Base-by-base conservation (phyloP, 1,284 basidiomycete genomes). In the Volvariella surrecta region DNA sequence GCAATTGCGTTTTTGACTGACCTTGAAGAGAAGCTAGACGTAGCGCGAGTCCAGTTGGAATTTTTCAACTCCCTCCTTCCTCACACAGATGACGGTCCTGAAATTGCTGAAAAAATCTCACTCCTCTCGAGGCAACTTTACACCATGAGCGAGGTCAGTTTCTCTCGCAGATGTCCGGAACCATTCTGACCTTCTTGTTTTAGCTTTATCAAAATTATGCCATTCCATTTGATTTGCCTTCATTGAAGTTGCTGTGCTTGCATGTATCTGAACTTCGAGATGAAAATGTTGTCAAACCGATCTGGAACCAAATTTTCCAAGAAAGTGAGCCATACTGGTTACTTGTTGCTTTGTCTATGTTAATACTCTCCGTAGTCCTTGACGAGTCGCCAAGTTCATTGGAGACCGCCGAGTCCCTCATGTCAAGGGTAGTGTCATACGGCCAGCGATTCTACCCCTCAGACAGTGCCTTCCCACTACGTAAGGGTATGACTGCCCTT, bases 21-120 rank as follows among this genome's bases (percentile, higher is more conserved):
- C 50, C 70, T 97, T 13, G 94, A 98, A 64, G 96, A 99, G 63
- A 92, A 93, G 59, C 75, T 99, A 7, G 96, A 99, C 45, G 96
- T 99, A 10, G 90, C 93, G 2, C 89, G 95, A 64, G 92, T 99
- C 7, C 96, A 99, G 58, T 71, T 95, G 32, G 93, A 97, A 62
- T 76, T 94, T 37, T 86, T 82, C 59, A 74, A 80, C 48, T 66
- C 70, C 1, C 71, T 89, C 32, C 59, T 78, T 13, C 74, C 75
- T 11, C 75, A 77, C 53, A 68, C 85, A 19, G 61, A 72, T 48
- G 75, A 85, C 48, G 68, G 70, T 9, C 69, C 68, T 2, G 74
- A 75, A 50, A 71, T 76, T 42, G 73, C 70, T 10, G 68, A 73
- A 31, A 69, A 73, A 48, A 72, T 87, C 52, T 69, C 68, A 46